Conservation (phyloP, 345 rosid species). For the Aquilaria yunnanensis region DNA sequence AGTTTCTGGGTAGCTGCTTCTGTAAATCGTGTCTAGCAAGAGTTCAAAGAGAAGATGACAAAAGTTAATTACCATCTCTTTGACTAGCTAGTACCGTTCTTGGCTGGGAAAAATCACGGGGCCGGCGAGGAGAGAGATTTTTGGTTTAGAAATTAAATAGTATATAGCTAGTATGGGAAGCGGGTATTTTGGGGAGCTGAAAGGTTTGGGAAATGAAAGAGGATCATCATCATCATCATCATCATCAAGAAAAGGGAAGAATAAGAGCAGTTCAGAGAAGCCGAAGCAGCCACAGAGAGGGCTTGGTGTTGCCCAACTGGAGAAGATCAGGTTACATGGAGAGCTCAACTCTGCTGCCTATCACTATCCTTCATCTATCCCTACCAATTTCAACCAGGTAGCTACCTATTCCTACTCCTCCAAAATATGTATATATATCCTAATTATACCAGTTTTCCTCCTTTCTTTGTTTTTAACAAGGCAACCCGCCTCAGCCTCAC, state of each 20-base stretch:
- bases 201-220: conserved; percentile 37
- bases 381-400: conserved; percentile 62
- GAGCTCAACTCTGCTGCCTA: conserved; percentile 35
- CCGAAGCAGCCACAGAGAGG: conserved; percentile 97
- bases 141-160: too few relatives aligned
- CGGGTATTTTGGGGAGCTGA: conserved; percentile 68
- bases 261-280: conserved; percentile 37
- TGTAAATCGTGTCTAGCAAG: too few relatives aligned
- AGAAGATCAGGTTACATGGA: conserved; percentile 74
- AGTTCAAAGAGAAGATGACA: too few relatives aligned
- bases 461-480: background rate
- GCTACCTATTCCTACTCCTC: background rate
- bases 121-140: too few relatives aligned
- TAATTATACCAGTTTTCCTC: background rate
- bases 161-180: conserved; percentile 38
- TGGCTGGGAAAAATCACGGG: too few relatives aligned
- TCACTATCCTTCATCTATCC: conserved; percentile 29
- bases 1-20: conserved; percentile 23
- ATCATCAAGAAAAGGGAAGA: conserved; percentile 74
- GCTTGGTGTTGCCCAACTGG: conserved; percentile 95
- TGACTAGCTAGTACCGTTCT: too few relatives aligned
- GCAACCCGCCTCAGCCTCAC: background rate
- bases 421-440: background rate
- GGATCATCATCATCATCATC: conserved; percentile 33
- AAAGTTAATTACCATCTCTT: too few relatives aligned